phyloP scores from a whole-genome alignment of 1,284 basidiomycete genomes.

The Marasmius tenuissimus region DNA sequence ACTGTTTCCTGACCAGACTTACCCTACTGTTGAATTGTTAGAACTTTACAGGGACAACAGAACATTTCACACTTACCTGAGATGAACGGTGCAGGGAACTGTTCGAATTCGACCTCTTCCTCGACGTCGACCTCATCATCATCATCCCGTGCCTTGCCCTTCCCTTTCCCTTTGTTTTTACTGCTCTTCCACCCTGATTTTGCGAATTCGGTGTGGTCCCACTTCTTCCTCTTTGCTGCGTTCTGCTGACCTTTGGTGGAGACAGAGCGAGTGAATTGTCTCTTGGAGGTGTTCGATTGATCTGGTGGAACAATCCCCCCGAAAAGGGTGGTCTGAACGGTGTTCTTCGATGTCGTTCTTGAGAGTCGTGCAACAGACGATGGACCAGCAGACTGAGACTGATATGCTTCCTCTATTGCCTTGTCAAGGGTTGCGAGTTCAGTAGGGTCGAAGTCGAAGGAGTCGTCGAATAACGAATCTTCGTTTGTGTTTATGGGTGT shows the following conservation, averaged over 20 bases:
- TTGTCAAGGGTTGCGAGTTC: conserved; percentile 55
- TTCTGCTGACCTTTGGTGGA: conserved; percentile 40
- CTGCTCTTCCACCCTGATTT: conserved; percentile 66
- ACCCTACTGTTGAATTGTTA: background rate
- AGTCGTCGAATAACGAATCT: conserved; percentile 31
- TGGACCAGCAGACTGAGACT: conserved; percentile 25
- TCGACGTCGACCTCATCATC: conserved; percentile 54
- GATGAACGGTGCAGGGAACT: conserved; percentile 77
- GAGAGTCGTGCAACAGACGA: conserved; percentile 41
- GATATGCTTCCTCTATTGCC: conserved; percentile 46
- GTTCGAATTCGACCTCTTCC: conserved; percentile 69
- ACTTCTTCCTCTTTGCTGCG: conserved; percentile 69
- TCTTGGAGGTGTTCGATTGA: conserved; percentile 23
- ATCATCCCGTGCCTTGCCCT: conserved; percentile 37
- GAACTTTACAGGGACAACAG: background rate
- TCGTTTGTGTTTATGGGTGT: conserved; percentile 13
- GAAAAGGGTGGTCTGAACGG: conserved; percentile 65
- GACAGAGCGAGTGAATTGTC: conserved; percentile 36
- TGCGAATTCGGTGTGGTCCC: conserved; percentile 85
- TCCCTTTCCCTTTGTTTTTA: conserved; percentile 51
- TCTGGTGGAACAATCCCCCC: conserved; percentile 48
- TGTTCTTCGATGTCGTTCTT: conserved; percentile 35
- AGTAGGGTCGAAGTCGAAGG: conserved; percentile 48
- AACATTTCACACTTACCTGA: conserved; percentile 45
- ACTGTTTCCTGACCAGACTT: background rate